Evolutionary conservation across 1,139 yeast species (phyloP).

Genomic region (Candida labiduridarum): DNA sequence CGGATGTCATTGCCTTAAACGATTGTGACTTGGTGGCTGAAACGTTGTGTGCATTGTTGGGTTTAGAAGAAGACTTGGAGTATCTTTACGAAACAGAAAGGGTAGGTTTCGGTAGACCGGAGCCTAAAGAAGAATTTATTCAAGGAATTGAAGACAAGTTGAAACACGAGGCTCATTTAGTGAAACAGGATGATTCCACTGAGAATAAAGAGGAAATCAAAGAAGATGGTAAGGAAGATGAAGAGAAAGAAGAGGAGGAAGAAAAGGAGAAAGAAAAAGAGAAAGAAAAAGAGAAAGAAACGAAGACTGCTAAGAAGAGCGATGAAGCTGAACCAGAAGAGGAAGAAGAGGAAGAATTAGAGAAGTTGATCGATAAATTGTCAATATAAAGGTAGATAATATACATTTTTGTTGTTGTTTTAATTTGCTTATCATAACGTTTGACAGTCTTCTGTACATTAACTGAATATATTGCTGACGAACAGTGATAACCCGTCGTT

Average conservation of each 20-base stretch:
- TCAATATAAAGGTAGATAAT: not conserved
- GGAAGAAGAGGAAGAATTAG: constrained; percentile 2
- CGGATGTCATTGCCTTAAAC: constrained; percentile 62
- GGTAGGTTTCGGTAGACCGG: constrained; percentile 14
- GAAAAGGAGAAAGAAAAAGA: constrained; percentile 8
- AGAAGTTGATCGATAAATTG: constrained; percentile 9
- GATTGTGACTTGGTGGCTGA: constrained; percentile 68
- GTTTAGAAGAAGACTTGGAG: constrained; percentile 62
- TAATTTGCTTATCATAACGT: too few species aligned
- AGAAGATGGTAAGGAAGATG: too few species aligned
- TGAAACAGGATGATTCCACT: too few species aligned
- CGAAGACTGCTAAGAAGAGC: not conserved
- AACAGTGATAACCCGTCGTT: too few species aligned
- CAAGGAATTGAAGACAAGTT: constrained; percentile 16
- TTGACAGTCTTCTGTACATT: too few species aligned
- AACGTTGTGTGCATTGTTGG: constrained; percentile 53
- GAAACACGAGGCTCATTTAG: constrained; percentile 12
- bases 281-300: constrained; percentile 7
- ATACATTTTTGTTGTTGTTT: too few species aligned
- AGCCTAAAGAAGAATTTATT: constrained; percentile 16
- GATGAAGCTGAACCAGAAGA: not conserved
- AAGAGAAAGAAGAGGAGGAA: too few species aligned
- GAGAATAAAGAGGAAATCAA: too few species aligned
- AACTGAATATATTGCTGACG: too few species aligned
- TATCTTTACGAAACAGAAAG: constrained; percentile 27